Evolutionary conservation across 1,284 basidiomycete species (phyloP).

Genomic region (Apiotrichum akiyoshidainum): DNA sequence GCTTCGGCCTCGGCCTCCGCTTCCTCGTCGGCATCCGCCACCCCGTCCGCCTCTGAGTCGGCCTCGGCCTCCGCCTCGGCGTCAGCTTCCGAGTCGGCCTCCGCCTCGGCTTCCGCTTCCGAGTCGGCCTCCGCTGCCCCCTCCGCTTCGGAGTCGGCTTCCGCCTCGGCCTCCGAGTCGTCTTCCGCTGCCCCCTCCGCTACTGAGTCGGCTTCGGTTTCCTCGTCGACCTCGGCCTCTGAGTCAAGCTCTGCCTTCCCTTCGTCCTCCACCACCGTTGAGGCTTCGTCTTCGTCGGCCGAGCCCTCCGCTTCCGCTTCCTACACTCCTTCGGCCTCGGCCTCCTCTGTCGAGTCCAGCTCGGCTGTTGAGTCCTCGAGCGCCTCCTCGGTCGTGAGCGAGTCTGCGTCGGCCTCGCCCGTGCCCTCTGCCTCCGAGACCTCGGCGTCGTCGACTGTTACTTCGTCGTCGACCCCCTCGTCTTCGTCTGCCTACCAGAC

Average conservation of each 20-base stretch:
- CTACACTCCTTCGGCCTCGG: neutral
- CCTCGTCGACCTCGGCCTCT: neutral
- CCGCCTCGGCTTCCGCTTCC: neutral
- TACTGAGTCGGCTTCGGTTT: neutral
- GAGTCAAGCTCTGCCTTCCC: neutral
- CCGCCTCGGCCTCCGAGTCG: neutral
- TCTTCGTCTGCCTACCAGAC: slow-evolving; percentile 1
- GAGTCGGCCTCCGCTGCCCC: neutral
- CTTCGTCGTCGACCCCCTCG: neutral
- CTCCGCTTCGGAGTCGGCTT: neutral
- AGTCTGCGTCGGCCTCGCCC: no score
- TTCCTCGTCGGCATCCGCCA: neutral
- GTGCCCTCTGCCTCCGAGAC: neutral
- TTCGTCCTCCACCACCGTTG: neutral
- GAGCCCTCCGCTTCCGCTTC: neutral
- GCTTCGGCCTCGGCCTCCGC: slow-evolving; percentile 7
- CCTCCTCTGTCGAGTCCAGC: neutral
- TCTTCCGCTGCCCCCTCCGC: neutral
- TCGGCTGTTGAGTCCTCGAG: slow-evolving; percentile 10
- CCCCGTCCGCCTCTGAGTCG: neutral
- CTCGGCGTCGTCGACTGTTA: neutral
- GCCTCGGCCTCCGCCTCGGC: neutral
- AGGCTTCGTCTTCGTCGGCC: neutral
- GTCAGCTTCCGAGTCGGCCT: neutral
- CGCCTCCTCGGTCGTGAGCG: neutral